These are phyloP conservation scores for Zygosaccharomyces pseudobailii DNA, from an alignment of 1,139 yeast genomes.

Conservation along the genomic window DNA sequence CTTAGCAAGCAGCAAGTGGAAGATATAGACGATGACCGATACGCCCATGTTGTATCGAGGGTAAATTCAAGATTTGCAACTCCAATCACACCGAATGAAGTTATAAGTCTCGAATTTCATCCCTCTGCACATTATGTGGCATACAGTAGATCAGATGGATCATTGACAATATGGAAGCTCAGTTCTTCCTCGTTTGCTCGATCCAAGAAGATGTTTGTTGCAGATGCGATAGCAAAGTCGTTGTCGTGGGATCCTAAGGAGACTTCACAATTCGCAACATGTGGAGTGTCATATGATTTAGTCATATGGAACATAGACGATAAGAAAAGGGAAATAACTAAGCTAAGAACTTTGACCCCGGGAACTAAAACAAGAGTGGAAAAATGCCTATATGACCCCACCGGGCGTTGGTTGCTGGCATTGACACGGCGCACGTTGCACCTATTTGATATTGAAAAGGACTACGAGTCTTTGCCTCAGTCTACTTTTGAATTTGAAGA, in stretches of 20 bases:
- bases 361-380: slow-evolving; percentile 33
- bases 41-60: slow-evolving; percentile 15
- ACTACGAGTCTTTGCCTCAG: slow-evolving; percentile 18
- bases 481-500: slow-evolving; percentile 11
- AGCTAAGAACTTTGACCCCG: slow-evolving; percentile 36
- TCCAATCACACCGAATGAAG: slow-evolving; percentile 18
- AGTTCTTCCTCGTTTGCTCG: slow-evolving; percentile 24
- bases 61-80: slow-evolving; percentile 24
- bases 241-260: slow-evolving; percentile 59
- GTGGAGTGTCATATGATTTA: slow-evolving; percentile 50
- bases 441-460: slow-evolving; percentile 24
- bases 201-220: slow-evolving; percentile 29
- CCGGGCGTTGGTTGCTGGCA: slow-evolving; percentile 48
- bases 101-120: slow-evolving; percentile 25
- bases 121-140: slow-evolving; percentile 26
- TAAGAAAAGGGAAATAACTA: slow-evolving; percentile 31
- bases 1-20: slow-evolving; percentile 15
- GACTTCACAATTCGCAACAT: slow-evolving; percentile 52
- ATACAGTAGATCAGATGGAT: slow-evolving; percentile 32
- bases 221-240: slow-evolving; percentile 44
- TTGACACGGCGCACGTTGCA: slow-evolving; percentile 38
- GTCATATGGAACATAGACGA: slow-evolving; percentile 53
- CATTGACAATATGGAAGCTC: slow-evolving; percentile 32
- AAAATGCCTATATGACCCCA: slow-evolving; percentile 44
- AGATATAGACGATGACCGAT: slow-evolving; percentile 28